Conservation (phyloP, 805 yeast genomes). For the Saturnispora serradocipensis region DNA sequence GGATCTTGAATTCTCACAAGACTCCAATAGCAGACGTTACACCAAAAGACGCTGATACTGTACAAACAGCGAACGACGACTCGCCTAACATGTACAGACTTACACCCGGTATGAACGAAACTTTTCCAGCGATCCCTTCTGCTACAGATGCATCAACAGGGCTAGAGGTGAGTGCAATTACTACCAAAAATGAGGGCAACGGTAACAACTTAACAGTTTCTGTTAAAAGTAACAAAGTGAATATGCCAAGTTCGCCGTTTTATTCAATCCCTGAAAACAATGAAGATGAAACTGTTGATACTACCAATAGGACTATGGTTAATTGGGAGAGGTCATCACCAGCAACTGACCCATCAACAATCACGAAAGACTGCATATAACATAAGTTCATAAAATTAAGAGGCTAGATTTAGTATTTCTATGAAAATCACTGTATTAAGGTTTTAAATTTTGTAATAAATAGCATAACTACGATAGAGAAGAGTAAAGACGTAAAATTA, state of each 20-base stretch:
- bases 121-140: neutral
- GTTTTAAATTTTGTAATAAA: neutral
- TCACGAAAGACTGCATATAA: neutral
- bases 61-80: constrained; percentile 15
- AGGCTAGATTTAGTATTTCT: neutral
- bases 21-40: constrained; percentile 19
- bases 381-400: neutral
- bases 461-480: neutral
- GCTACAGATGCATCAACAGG: neutral
- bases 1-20: constrained; percentile 13
- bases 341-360: constrained; percentile 17
- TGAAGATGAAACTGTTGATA: constrained; percentile 14
- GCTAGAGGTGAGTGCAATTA: no score
- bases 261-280: constrained; percentile 14
- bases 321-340: constrained; percentile 24
- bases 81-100: constrained; percentile 3
- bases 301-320: constrained; percentile 16
- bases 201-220: neutral
- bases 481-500: neutral
- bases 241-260: constrained; percentile 29
- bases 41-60: constrained; percentile 25
- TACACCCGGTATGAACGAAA: neutral
- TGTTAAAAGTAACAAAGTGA: constrained; percentile 5
- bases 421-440: neutral
- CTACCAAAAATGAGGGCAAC: neutral